Evolutionary conservation across 2,329 filamentous ascomycete genomes (phyloP).

Genomic region (Fusarium tricinctum): DNA sequence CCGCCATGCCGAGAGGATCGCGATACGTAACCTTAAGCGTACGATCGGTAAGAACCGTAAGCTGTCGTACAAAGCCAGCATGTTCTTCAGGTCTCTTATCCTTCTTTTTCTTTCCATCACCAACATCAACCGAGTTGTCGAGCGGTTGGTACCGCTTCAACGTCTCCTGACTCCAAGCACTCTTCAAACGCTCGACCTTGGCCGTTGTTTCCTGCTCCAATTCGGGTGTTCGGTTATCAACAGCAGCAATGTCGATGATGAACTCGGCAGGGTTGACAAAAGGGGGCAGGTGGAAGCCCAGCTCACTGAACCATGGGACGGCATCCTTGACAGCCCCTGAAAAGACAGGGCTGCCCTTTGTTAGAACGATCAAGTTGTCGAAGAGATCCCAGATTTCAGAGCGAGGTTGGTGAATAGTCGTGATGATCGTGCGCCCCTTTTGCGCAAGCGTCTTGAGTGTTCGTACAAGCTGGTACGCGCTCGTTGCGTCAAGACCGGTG

Average conservation of each 20-base stretch:
- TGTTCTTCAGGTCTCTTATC: constrained; percentile 54
- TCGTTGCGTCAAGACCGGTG: constrained; percentile 82
- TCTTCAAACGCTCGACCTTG: constrained; percentile 73
- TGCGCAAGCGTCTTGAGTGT: constrained; percentile 77
- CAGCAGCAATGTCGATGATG: constrained; percentile 79
- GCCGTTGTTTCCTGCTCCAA: constrained; percentile 71
- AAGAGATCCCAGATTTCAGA: constrained; percentile 86
- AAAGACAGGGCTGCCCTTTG: constrained; percentile 76
- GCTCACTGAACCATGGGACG: constrained; percentile 72
- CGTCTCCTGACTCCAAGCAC: constrained; percentile 67
- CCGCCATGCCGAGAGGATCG: constrained; percentile 82
- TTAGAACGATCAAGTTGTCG: constrained; percentile 78
- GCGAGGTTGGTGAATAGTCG: constrained; percentile 82
- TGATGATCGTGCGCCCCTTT: constrained; percentile 78
- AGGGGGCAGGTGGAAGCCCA: constrained; percentile 73
- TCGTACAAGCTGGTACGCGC: constrained; percentile 79
- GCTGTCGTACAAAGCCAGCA: constrained; percentile 72
- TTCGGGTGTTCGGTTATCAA: constrained; percentile 78
- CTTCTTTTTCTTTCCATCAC: constrained; percentile 35
- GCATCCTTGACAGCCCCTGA: constrained; percentile 71
- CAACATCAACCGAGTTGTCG: constrained; percentile 15
- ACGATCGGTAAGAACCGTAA: constrained; percentile 75
- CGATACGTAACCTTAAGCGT: constrained; percentile 79
- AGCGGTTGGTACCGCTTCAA: constrained; percentile 46
- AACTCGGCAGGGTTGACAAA: constrained; percentile 86